phyloP scores from a whole-genome alignment of 139 green algal species.

The Yamagishiella unicocca region DNA sequence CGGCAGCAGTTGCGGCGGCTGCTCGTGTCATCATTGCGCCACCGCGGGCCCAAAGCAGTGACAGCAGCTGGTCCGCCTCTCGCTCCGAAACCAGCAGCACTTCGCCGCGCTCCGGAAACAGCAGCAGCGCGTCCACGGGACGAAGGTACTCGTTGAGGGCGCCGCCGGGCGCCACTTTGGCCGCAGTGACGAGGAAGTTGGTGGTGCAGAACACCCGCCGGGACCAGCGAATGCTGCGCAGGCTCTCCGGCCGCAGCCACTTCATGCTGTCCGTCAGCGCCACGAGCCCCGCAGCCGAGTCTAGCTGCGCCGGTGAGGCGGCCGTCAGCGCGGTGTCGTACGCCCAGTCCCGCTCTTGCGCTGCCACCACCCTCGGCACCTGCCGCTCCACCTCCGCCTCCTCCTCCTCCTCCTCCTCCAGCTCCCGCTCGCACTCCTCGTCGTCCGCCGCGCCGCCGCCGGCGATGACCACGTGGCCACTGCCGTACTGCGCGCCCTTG shows the following conservation, averaged over 20 bases:
- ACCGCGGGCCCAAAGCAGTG: background rate
- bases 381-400: constrained; percentile 65
- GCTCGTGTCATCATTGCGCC: background rate
- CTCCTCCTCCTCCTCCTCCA: constrained; percentile 66
- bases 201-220: constrained; percentile 45
- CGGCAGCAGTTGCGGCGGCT: too few relatives aligned
- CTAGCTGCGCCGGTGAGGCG: background rate
- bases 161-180: background rate
- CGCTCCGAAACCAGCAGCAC: constrained; percentile 71
- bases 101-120: constrained; percentile 40
- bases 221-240: constrained; percentile 1
- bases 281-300: background rate
- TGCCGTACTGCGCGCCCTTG: background rate
- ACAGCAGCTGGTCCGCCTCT: constrained; percentile 65
- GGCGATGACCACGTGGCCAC: background rate
- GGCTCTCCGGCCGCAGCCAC: background rate
- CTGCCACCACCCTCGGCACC: constrained; percentile 5
- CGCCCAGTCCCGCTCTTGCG: constrained; percentile 55
- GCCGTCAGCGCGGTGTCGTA: constrained; percentile 19
- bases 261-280: background rate
- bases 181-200: constrained; percentile 54
- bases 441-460: constrained; percentile 8
- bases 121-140: constrained; percentile 53
- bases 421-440: constrained; percentile 71
- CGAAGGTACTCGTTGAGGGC: constrained; percentile 57